Percentiles rank a stretch among this genome's conserved stretches.
These are phyloP conservation scores for Maudiozyma saulgeensis DNA, from an alignment of 805 yeast genomes.

Conservation along the genomic window DNA sequence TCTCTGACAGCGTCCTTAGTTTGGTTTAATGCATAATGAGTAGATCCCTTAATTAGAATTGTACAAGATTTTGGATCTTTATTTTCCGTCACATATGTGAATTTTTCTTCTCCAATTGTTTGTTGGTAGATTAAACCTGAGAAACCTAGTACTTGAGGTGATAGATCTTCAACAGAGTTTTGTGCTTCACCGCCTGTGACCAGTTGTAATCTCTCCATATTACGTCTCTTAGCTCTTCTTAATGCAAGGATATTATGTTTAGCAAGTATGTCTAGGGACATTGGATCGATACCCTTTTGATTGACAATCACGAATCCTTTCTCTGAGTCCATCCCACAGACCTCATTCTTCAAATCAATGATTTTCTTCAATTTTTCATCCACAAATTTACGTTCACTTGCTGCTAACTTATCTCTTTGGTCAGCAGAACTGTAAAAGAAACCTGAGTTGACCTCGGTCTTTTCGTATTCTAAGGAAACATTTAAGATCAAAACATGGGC, in stretches of 20 bases:
- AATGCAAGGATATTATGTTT: slow-evolving; percentile 87
- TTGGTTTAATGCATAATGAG: slow-evolving; percentile 79
- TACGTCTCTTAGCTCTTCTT: slow-evolving; percentile 97
- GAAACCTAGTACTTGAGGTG: slow-evolving; percentile 70
- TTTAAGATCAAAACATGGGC: slow-evolving; percentile 81
- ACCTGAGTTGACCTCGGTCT: slow-evolving; percentile 94
- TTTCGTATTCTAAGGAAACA: slow-evolving; percentile 92
- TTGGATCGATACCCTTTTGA: slow-evolving; percentile 98
- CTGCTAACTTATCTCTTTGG: slow-evolving; percentile 89
- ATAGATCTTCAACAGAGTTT: slow-evolving; percentile 88
- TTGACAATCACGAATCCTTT: slow-evolving; percentile 88
- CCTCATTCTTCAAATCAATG: slow-evolving; percentile 85
- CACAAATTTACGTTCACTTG: slow-evolving; percentile 86
- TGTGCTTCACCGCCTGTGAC: slow-evolving; percentile 97
- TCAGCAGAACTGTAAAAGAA: slow-evolving; percentile 92
- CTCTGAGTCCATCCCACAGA: slow-evolving; percentile 64
- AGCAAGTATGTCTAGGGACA: slow-evolving; percentile 90
- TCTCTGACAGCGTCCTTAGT: slow-evolving; percentile 96
- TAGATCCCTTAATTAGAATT: slow-evolving; percentile 87
- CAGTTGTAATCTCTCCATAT: slow-evolving; percentile 95
- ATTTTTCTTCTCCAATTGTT: slow-evolving; percentile 93
- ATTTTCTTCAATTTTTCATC: slow-evolving; percentile 88
- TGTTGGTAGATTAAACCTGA: slow-evolving; percentile 90
- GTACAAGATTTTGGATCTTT: slow-evolving; percentile 86
- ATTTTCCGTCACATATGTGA: slow-evolving; percentile 87